Percentiles rank a stretch among this genome's conserved stretches.
These are phyloP conservation scores for Plasmodium vinckei DNA, from an alignment of 169 alveolate genomes.

Conservation along the genomic window DNA sequence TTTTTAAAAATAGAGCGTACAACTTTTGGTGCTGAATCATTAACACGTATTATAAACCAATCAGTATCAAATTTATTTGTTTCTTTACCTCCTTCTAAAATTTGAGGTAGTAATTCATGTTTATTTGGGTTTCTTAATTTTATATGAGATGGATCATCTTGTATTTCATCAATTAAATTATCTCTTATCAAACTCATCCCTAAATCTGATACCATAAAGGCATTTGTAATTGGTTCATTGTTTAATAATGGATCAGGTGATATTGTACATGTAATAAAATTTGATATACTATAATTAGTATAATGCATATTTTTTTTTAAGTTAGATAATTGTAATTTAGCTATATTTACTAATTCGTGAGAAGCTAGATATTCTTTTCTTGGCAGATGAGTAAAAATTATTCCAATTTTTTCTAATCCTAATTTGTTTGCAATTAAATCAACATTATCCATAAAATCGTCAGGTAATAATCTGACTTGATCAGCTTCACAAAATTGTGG, in stretches of 20 bases:
- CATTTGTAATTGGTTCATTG: constrained; percentile 89
- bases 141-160: constrained; percentile 75
- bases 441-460: constrained; percentile 83
- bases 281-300: constrained; percentile 88
- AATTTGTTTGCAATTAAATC: constrained; percentile 94
- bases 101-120: constrained; percentile 85
- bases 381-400: constrained; percentile 95
- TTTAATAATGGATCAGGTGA: constrained; percentile 86
- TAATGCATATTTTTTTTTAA: constrained; percentile 79
- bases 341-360: constrained; percentile 91
- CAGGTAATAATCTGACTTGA: constrained; percentile 78
- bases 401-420: constrained; percentile 96
- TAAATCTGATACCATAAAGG: constrained; percentile 90
- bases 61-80: constrained; percentile 85
- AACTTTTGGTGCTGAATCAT: constrained; percentile 88
- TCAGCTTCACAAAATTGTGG: constrained; percentile 92
- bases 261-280: constrained; percentile 88
- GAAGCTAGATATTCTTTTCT: constrained; percentile 95
- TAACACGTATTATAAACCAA: constrained; percentile 87
- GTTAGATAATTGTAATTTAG: constrained; percentile 78
- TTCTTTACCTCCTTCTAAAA: constrained; percentile 86
- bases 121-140: constrained; percentile 77
- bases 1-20: constrained; percentile 82
- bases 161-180: constrained; percentile 78
- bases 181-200: constrained; percentile 86